Percentiles rank a stretch among this genome's conserved stretches.
These are phyloP conservation scores for Chrysosporium keratinophilum DNA, from an alignment of 2,329 filamentous ascomycete genomes.

Conservation along the genomic window DNA sequence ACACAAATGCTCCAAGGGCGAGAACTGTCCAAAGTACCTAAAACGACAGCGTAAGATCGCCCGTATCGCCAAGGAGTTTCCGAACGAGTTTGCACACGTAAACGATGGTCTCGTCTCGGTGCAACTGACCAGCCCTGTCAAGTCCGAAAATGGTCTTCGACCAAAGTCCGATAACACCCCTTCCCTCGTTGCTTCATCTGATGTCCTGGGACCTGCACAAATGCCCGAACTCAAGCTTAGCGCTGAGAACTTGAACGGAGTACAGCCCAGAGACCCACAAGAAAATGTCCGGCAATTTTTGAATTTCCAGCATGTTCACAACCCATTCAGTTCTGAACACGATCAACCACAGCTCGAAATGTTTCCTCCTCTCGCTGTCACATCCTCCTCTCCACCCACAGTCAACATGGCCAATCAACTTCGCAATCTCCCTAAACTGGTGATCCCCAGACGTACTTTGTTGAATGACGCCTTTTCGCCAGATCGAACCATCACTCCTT, in stretches of 20 bases:
- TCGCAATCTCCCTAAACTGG: conserved; percentile 46
- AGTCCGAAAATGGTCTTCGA: conserved; percentile 44
- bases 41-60: conserved; percentile 69
- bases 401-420: conserved; percentile 39
- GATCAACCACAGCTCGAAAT: conserved; percentile 50
- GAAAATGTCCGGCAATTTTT: conserved; percentile 91
- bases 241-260: conserved; percentile 57
- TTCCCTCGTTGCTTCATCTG: conserved; percentile 83
- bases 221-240: conserved; percentile 58
- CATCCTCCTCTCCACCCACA: conserved; percentile 29
- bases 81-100: conserved; percentile 50
- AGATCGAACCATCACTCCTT: conserved; percentile 26
- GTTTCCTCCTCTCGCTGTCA: conserved; percentile 28
- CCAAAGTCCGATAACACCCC: conserved; percentile 66
- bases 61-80: conserved; percentile 64
- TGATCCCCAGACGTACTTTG: conserved; percentile 41
- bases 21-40: conserved; percentile 71
- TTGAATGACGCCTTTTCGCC: conserved; percentile 21
- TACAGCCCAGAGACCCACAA: conserved; percentile 69
- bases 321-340: conserved; percentile 51
- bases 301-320: conserved; percentile 58
- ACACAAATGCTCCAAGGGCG: conserved; percentile 75
- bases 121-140: conserved; percentile 64
- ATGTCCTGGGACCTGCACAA: conserved; percentile 64
- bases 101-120: conserved; percentile 51